Evolutionary conservation across 148 eudicot genomes (phyloP).

Genomic region (Amaranthus hypochondriacus): DNA sequence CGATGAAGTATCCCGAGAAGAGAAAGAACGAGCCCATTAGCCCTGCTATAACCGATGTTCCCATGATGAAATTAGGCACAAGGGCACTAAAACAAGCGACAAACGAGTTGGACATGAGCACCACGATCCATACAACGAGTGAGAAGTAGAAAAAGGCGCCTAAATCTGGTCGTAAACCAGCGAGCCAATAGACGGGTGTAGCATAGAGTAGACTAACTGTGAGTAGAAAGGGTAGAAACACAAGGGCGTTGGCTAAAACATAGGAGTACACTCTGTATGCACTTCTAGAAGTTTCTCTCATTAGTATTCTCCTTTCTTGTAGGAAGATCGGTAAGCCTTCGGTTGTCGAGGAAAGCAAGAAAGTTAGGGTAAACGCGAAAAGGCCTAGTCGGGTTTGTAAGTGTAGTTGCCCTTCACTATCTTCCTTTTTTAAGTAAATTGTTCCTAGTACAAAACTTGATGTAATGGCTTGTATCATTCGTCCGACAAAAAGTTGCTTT

Average conservation of each 20-base stretch:
- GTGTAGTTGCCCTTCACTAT: slow-evolving; percentile 31
- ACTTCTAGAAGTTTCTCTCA: slow-evolving; percentile 82
- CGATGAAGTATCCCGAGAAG: slow-evolving; percentile 87
- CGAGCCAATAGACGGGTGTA: slow-evolving; percentile 77
- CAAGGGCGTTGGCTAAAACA: slow-evolving; percentile 69
- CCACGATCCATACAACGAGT: slow-evolving; percentile 84
- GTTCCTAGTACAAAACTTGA: slow-evolving; percentile 71
- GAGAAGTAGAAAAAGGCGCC: slow-evolving; percentile 69
- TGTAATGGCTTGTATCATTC: slow-evolving; percentile 59
- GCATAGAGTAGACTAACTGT: slow-evolving; percentile 52
- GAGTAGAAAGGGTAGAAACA: slow-evolving; percentile 78
- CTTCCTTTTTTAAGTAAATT: slow-evolving; percentile 54
- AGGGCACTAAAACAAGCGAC: slow-evolving; percentile 85
- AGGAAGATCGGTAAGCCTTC: slow-evolving; percentile 94
- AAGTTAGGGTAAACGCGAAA: slow-evolving; percentile 81
- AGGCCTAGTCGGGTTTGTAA: slow-evolving; percentile 78
- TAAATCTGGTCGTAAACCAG: slow-evolving; percentile 50
- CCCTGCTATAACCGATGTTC: slow-evolving; percentile 85
- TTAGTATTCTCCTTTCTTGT: slow-evolving; percentile 78
- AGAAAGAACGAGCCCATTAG: slow-evolving; percentile 88
- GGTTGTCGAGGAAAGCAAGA: slow-evolving; percentile 83
- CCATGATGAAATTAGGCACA: slow-evolving; percentile 94
- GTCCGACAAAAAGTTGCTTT: slow-evolving; percentile 71
- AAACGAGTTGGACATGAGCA: slow-evolving; percentile 83
- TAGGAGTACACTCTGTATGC: slow-evolving; percentile 89